A percentile compares a stretch with the other conserved stretches of the same genome.
These are phyloP conservation scores for Sindora glabra DNA, from an alignment of 306 rosid species.

Conservation along the genomic window DNA sequence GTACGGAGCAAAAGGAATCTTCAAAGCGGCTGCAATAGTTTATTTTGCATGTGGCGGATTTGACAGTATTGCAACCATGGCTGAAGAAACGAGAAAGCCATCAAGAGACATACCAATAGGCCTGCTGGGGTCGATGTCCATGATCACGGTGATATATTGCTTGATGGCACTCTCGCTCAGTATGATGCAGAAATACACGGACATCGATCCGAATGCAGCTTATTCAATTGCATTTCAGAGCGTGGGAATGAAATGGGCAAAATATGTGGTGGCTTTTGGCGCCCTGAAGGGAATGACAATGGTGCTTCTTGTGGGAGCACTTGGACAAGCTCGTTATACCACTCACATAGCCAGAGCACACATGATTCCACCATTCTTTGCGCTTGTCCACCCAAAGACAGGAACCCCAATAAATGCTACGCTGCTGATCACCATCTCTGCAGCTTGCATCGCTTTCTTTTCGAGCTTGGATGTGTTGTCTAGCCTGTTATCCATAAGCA, in stretches of 20 bases:
- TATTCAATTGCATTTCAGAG: conserved; percentile 35
- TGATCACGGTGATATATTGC: conserved; percentile 29
- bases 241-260: conserved; percentile 1
- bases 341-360: conserved; percentile 92
- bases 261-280: conserved; percentile 27
- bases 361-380: conserved; percentile 82
- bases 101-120: conserved; percentile 46
- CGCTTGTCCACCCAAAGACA: conserved; percentile 73
- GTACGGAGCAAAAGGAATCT: conserved; percentile 28
- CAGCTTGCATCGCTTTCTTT: conserved; percentile 52
- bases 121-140: conserved; percentile 40
- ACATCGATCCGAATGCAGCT: conserved; percentile 24
- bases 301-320: conserved; percentile 73
- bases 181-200: conserved; percentile 44
- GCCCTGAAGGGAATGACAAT: conserved; percentile 97
- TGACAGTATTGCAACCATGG: conserved; percentile 42
- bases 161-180: conserved; percentile 32
- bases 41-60: conserved; percentile 41
- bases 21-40: conserved; percentile 38
- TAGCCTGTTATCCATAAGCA: conserved; percentile 49
- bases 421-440: conserved; percentile 44
- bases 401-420: conserved; percentile 87
- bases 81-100: conserved; percentile 45
- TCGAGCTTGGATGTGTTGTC: conserved; percentile 77
- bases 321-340: conserved; percentile 81